phyloP scores from a whole-genome alignment of 371 early-diverging fungal genomes.

The Mortierella sp. region DNA sequence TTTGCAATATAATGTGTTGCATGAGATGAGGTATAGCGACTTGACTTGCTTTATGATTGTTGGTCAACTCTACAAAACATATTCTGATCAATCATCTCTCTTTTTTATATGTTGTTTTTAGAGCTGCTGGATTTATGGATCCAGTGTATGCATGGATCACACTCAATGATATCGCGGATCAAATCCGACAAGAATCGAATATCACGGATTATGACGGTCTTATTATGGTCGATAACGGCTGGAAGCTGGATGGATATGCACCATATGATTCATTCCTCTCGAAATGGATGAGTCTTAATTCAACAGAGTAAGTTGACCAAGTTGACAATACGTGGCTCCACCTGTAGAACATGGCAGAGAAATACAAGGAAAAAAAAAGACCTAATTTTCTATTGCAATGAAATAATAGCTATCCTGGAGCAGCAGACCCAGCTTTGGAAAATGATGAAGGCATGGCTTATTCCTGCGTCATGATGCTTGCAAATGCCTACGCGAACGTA shows the following conservation, averaged over 20 bases:
- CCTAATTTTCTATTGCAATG: background rate
- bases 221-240: slow-evolving; percentile 38
- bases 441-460: slow-evolving; percentile 32
- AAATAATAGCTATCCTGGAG: slow-evolving; percentile 28
- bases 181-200: background rate
- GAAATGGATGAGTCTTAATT: slow-evolving; percentile 27
- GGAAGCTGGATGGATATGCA: slow-evolving; percentile 14
- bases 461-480: slow-evolving; percentile 39
- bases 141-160: slow-evolving; percentile 35
- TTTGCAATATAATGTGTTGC: slow-evolving; percentile 4
- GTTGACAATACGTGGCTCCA: too few relatives aligned
- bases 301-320: slow-evolving; percentile 37
- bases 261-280: slow-evolving; percentile 27
- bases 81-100: too few relatives aligned
- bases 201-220: slow-evolving; percentile 20
- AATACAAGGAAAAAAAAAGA: background rate
- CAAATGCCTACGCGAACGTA: slow-evolving; percentile 24
- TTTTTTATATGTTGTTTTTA: slow-evolving; percentile 2
- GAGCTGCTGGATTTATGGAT: slow-evolving; percentile 10
- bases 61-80: background rate
- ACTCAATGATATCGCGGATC: slow-evolving; percentile 16
- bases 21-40: slow-evolving; percentile 13
- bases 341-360: too few relatives aligned
- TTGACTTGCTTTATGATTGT: background rate
- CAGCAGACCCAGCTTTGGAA: background rate